phyloP scores from a whole-genome alignment of 306 rosid genomes.

The Vigna reflexopilosa region DNA sequence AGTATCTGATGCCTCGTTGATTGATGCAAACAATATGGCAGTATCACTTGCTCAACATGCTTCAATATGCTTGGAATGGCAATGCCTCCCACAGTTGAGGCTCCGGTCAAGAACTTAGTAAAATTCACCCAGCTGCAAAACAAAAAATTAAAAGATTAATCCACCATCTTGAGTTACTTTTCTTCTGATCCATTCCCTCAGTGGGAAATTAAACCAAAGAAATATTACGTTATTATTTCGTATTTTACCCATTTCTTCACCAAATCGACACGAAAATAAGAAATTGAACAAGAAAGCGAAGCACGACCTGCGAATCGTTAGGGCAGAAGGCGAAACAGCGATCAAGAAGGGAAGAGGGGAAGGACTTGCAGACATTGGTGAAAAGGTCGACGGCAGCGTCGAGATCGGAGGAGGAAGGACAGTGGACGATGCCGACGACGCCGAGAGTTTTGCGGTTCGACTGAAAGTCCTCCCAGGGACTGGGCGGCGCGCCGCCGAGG shows the following conservation, averaged over 20 bases:
- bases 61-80: no score
- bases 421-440: constrained; percentile 82
- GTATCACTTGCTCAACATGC: constrained; percentile 59
- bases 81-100: no score
- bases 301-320: constrained; percentile 75
- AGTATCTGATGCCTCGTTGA: constrained; percentile 53
- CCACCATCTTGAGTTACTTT: no score
- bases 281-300: not conserved
- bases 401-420: constrained; percentile 94
- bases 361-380: constrained; percentile 56
- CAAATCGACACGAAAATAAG: not conserved
- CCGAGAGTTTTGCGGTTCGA: constrained; percentile 90
- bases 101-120: no score
- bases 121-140: no score
- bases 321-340: constrained; percentile 96
- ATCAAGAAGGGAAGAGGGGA: constrained; percentile 74
- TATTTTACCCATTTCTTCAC: not conserved
- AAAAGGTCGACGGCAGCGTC: constrained; percentile 60
- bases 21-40: constrained; percentile 58
- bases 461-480: constrained; percentile 98
- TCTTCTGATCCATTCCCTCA: no score
- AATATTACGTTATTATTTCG: not conserved
- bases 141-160: no score
- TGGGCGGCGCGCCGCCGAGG: constrained; percentile 79
- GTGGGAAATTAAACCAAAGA: not conserved